Base-by-base conservation (phyloP, 2,329 filamentous ascomycete genomes). In the Aspergillus pseudotamarii region DNA sequence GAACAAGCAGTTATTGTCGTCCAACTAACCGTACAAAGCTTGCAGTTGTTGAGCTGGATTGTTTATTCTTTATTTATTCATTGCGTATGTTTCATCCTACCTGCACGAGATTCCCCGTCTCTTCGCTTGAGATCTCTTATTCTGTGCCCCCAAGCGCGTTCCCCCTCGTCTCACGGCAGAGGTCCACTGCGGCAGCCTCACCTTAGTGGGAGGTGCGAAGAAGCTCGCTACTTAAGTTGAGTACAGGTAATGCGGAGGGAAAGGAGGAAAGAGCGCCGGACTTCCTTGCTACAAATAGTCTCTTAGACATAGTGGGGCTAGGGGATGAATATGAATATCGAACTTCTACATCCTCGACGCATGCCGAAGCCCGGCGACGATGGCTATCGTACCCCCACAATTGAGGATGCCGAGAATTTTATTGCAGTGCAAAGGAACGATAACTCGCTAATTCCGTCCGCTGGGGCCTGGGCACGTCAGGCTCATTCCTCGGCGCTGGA, bases 351-450 rank as follows among this genome's bases (percentile, higher is more conserved):
- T 53, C 75, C 76, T 45, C 67, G 78, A 51, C 73, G 80, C 59
- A 67, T 79, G 68, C 69, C 74, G 57, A 73, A 60, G 34, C 78
- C 76, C 2, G 79, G 78, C 23, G 75, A 80, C 32, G 79, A 82
- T 43, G 79, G 80, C 4, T 82, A 79, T 68, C 75, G 78, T 32
- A 82, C 80, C 0, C 80, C 80, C 10, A 80, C 78, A 4, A 78
- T 81, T 45, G 80, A 82, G 71, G 80, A 82, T 69, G 71, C 76
- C 8, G 74, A 79, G 61, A 70, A 65, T 43, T 65, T 62, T 23
- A 63, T 72, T 34, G 65, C 70, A 1, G 58, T 58, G 19, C 43
- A 66, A 9, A 63, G 63, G 30, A 56, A 45, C n/a, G 57, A 58
- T 6, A 65, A 68, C 14, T 61, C 57, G 16, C 54, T 58, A 9